phyloP scores from a whole-genome alignment of 2,329 filamentous ascomycete genomes.

The Aspergillus flavus region DNA sequence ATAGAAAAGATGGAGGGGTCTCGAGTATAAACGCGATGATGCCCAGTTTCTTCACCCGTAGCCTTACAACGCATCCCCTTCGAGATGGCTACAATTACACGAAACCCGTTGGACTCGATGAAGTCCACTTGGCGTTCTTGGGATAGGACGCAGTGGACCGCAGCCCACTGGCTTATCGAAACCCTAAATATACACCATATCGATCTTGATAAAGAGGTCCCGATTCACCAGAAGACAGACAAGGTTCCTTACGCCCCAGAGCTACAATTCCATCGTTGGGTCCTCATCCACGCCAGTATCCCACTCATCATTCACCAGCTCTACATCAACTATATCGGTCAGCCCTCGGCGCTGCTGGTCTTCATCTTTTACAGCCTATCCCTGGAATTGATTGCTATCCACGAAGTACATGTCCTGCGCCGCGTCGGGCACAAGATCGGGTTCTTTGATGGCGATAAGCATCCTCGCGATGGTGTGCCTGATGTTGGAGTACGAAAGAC shows the following conservation, averaged over 20 bases:
- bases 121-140: conserved; percentile 3
- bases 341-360: conserved; percentile 7
- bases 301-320: conserved; percentile 19
- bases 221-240: conserved; percentile 19
- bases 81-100: not conserved
- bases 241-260: conserved; percentile 19
- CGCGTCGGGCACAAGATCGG: conserved; percentile 15
- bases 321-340: conserved; percentile 14
- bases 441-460: conserved; percentile 21
- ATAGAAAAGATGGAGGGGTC: not conserved
- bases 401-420: conserved; percentile 17
- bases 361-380: conserved; percentile 17
- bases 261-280: conserved; percentile 15
- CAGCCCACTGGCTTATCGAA: conserved; percentile 1
- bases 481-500: conserved; percentile 17
- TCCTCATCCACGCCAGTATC: conserved; percentile 16
- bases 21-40: not conserved
- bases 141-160: not conserved
- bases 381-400: conserved; percentile 13
- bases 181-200: not conserved
- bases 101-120: not conserved
- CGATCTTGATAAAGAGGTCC: conserved; percentile 2
- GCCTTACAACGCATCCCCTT: not conserved
- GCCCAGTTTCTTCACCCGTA: not conserved
- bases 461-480: conserved; percentile 21